phyloP scores from a whole-genome alignment of 306 rosid species.

The Prunus dulcis region DNA sequence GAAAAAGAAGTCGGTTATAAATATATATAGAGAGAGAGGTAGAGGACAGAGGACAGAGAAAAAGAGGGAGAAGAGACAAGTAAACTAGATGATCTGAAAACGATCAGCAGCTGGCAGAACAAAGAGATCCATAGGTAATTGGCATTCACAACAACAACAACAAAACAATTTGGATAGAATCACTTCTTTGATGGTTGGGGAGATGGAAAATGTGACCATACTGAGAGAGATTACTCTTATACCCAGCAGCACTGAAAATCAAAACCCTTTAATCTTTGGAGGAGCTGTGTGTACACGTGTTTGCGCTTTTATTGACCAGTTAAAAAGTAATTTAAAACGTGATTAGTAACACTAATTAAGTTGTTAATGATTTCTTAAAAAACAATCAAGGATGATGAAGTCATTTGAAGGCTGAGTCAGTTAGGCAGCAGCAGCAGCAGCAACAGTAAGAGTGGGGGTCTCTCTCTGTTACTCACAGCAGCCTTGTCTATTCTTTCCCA shows the following conservation, averaged over 20 bases:
- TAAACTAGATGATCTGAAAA: conserved; percentile 41
- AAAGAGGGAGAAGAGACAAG: conserved; percentile 13
- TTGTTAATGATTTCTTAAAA: neutral
- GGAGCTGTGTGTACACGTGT: neutral
- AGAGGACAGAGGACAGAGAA: conserved; percentile 19
- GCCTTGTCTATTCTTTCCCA: conserved; percentile 52
- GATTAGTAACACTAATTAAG: neutral
- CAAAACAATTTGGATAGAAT: conserved; percentile 24
- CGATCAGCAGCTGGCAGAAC: conserved; percentile 35
- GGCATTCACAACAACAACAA: no score
- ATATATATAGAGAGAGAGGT: neutral
- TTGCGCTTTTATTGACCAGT: neutral
- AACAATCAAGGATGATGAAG: neutral
- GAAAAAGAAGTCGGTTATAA: conserved; percentile 33
- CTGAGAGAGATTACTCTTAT: no score
- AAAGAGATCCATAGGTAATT: conserved; percentile 32
- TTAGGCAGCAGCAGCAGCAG: conserved; percentile 22
- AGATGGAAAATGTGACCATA: conserved; percentile 25
- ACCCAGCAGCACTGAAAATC: neutral
- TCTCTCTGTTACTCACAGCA: conserved; percentile 55
- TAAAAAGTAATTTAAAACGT: neutral
- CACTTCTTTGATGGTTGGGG: conserved; percentile 16
- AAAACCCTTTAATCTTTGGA: neutral
- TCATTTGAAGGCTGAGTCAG: conserved; percentile 24
- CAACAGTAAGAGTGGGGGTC: conserved; percentile 43